Conservation (phyloP, 2,329 filamentous ascomycete genomes). For the Colletotrichum shisoi region DNA sequence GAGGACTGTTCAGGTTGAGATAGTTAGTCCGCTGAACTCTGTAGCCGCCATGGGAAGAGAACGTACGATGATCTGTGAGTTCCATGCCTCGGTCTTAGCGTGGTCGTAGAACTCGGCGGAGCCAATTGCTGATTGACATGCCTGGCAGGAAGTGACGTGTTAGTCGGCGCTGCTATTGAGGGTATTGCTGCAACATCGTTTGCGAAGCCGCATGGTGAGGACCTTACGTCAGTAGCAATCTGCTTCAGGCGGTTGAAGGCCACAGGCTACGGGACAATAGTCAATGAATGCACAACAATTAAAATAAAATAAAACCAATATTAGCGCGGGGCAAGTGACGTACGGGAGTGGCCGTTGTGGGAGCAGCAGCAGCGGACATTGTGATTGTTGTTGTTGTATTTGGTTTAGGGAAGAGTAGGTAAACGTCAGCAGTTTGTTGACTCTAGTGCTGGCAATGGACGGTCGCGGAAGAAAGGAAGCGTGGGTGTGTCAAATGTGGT, state of each 20-base stretch:
- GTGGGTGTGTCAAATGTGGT: neutral
- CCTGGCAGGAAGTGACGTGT: slow-evolving; percentile 59
- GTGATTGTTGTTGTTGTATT: slow-evolving; percentile 18
- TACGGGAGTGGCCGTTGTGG: slow-evolving; percentile 29
- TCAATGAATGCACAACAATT: slow-evolving; percentile 8
- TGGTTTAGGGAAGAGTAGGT: neutral
- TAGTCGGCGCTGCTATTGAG: slow-evolving; percentile 32
- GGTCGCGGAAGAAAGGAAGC: neutral
- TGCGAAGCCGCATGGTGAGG: slow-evolving; percentile 7
- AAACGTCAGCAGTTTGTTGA: neutral
- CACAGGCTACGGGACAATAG: slow-evolving; percentile 66
- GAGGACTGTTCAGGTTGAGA: slow-evolving; percentile 64
- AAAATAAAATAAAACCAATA: too few relatives aligned
- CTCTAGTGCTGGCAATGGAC: neutral
- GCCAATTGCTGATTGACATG: slow-evolving; percentile 80
- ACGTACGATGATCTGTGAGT: slow-evolving; percentile 87
- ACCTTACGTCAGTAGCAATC: slow-evolving; percentile 81
- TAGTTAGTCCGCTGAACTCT: slow-evolving; percentile 17
- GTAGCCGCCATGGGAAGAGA: neutral
- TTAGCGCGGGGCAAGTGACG: slow-evolving; percentile 6
- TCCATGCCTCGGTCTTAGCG: slow-evolving; percentile 84
- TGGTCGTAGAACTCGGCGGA: slow-evolving; percentile 85
- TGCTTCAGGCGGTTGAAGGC: slow-evolving; percentile 79
- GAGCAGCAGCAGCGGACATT: slow-evolving; percentile 30
- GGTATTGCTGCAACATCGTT: slow-evolving; percentile 1